Evolutionary conservation across 495 filamentous ascomycete species (phyloP), one percentile per base, ranked within the genome.

Genomic region (Astrothelium macrocarpum): DNA sequence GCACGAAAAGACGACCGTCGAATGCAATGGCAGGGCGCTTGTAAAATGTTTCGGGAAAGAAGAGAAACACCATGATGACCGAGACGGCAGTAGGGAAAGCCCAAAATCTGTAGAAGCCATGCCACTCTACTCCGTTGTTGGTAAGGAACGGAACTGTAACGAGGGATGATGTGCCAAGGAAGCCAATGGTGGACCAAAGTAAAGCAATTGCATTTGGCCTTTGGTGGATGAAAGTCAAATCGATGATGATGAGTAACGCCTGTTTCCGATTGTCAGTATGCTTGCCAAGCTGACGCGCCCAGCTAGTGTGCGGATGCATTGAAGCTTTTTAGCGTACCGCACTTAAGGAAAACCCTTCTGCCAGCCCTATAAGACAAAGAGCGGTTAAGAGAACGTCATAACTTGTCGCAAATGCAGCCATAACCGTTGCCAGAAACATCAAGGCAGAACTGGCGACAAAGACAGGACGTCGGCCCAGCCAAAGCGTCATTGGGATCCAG

Each of bases 201-300:
- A 43, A 42, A 9, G 65, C 65, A 32, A 67, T 64, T 16, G 43
- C 59, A 18, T 31, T 64, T 29, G 65, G 65, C 2, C 65, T 59
- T 60, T 67, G 65, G 46, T 61, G 53, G 23, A 67, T 67, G 61
- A 67, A 67, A 14, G 65, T 64, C 14, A 67, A 16, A 43, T 67
- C 65, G 59, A 67, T 64, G 62, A 67, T 53, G 32, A 67, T 64
- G 25, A 67, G 62, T 16, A 64, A 59, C 0, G 26, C 39, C 65
- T 67, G 16, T 56, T 28, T 9, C 2, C 49, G 16, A 9, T 56
- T 25, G 25, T 56, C 25, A 56, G 7, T 56, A 26, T 29, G 2
- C 16, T 56, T 16, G 5, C 9, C 4, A n/a, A 39, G 5, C 0
- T 53, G 12, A 59, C 2, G 42, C 25, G 32, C 43, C n/a, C 43